A percentile compares a stretch with the other conserved stretches of the same genome.
These are phyloP conservation scores for Botrytis byssoidea DNA, from an alignment of 2,329 filamentous ascomycete species.

Conservation along the genomic window DNA sequence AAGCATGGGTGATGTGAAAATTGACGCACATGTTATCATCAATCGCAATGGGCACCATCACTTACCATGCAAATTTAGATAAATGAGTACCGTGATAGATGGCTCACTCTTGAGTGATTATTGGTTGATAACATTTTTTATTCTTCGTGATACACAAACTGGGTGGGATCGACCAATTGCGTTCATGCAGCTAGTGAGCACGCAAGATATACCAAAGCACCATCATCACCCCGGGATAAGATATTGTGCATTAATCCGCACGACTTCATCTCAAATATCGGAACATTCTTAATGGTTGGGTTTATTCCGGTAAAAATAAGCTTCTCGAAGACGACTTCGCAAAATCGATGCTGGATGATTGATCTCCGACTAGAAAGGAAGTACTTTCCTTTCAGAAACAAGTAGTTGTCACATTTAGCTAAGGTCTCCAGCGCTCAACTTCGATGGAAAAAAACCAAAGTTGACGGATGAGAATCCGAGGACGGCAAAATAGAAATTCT, in stretches of 20 bases:
- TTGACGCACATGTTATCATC: slow-evolving; percentile 6
- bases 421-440: background rate
- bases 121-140: background rate
- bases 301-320: background rate
- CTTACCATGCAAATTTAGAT: background rate
- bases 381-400: background rate
- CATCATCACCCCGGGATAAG: background rate
- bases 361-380: background rate
- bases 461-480: background rate
- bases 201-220: slow-evolving; percentile 11
- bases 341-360: background rate
- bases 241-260: background rate
- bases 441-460: background rate
- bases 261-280: background rate
- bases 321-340: background rate
- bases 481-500: background rate
- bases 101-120: slow-evolving; percentile 1
- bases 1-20: background rate
- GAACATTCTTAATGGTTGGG: background rate
- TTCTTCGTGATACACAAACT: background rate
- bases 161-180: background rate
- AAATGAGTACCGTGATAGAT: background rate
- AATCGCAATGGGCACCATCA: background rate
- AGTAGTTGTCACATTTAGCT: background rate
- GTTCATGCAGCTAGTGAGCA: background rate